Evolutionary conservation across 768 basidiomycete genomes (phyloP).

Genomic region (Mycena floridula): DNA sequence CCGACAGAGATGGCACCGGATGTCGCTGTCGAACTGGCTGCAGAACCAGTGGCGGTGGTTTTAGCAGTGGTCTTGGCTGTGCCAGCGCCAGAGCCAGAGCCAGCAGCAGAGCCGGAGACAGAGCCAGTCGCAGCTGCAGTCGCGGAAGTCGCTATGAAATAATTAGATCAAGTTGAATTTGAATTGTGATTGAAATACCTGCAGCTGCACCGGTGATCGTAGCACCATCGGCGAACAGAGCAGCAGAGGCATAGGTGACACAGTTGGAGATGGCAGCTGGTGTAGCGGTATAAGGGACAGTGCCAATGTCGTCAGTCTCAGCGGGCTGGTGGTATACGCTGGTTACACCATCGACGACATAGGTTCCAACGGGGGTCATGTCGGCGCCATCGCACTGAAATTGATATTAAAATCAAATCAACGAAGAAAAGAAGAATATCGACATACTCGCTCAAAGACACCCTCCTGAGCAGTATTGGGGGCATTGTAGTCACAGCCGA

Average conservation of each 20-base stretch:
- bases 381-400: conserved; percentile 41
- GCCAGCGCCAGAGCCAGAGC: conserved; percentile 33
- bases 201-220: conserved; percentile 7
- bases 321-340: conserved; percentile 17
- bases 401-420: conserved; percentile 28
- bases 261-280: conserved; percentile 16
- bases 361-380: conserved; percentile 38
- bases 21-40: no score
- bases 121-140: conserved; percentile 1
- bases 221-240: conserved; percentile 12
- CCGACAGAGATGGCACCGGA: no score
- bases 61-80: no score
- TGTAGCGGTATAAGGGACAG: conserved; percentile 19
- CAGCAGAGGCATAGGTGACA: conserved; percentile 7
- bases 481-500: conserved; percentile 51
- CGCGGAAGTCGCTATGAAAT: not conserved
- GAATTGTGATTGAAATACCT: not conserved
- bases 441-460: conserved; percentile 40
- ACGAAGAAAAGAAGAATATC: no score
- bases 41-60: no score
- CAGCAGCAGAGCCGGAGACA: not conserved
- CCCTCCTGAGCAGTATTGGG: conserved; percentile 39
- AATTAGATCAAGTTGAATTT: not conserved
- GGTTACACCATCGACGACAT: conserved; percentile 25
- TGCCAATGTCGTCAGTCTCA: conserved; percentile 9